Base-by-base conservation (phyloP, 495 filamentous ascomycete species). In the Penicillium cinerascens region DNA sequence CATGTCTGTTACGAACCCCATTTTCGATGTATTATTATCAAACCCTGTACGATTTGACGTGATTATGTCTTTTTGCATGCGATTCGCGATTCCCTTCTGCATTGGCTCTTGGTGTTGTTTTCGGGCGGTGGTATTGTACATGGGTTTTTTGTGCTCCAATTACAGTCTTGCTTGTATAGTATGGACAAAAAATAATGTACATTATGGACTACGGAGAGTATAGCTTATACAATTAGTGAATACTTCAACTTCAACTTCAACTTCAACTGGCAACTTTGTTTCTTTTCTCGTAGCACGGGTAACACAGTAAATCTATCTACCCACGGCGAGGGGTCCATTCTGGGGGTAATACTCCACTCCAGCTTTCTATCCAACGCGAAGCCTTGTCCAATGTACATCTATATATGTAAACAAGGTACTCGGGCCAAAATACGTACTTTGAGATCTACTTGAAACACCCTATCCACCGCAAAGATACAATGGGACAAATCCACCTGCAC, bases 31-130 rank as follows among this genome's bases (percentile, higher is more conserved):
- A 51, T 54, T 39, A 59, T 64, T 55, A 60, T 62, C 49, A 56
- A 26, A 33, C 15, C 49, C 44, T 64, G 54, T 64, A 64, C 50
- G 61, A 61, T 59, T 46, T 64, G 51, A 64, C 44, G 59, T 47
- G 46, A 61, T 58, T 54, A 61, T 61, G 52, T 58, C 38, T 47
- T 27, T 52, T 59, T 63, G 53, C 56, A 62, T 62, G 55, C 46
- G 51, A 8, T 27, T 41, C 39, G 55, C 46, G 51, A 4, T 40
- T 33, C 39, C 35, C 25, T 53, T 49, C 41, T 57, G 58, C 58
- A 61, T 61, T 61, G 51, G 43, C 29, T 48, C 54, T 51, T 58
- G 58, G 44, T 47, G 47, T 47, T 54, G 17, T 39, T 47, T 39
- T 36, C 42, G 42, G 44, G 26, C 47, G 37, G 39, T 15, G 53